Evolutionary conservation across 2,329 filamentous ascomycete species (phyloP), one percentile per base, ranked within the genome.

Genomic region (Aureobasidium sp.): DNA sequence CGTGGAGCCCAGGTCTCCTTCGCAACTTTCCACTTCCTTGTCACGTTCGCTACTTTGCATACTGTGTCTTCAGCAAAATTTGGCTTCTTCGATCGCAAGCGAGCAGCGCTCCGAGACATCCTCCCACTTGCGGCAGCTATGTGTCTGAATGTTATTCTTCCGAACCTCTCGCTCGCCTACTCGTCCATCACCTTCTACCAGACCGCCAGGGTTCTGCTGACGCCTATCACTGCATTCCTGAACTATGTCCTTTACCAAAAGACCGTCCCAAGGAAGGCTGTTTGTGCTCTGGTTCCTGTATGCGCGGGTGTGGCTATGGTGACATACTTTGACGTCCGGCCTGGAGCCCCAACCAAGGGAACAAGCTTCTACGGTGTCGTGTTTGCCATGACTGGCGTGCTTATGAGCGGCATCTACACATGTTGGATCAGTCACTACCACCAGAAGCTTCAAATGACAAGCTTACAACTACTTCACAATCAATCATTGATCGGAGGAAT

Each of bases 131-230:
- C 84, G 2, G 69, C 86, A 34, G 82, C 84, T 68, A 88, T 89
- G 86, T 81, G 83, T 57, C 77, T 86, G 63, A 88, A 88, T 72
- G 85, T 89, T 70, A 84, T 89, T 65, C 77, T 89, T 10, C 85
- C 85, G 10, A 89, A 89, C 68, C 74, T 88, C 7, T 87, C 84
- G 1, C 77, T 89, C 47, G 85, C 86, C 34, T 87, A 84, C 71
- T 88, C 85, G 26, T 82, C 82, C 56, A 83, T 89, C 46, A 86
- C 85, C 46, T 88, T 89, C 71, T 89, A 88, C 72, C 86, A 89
- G 71, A 82, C 88, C 53, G 85, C 84, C 5, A 82, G 86, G 27
- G 86, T 88, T 63, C 77, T 88, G 13, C 79, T 88, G 32, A 88
- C 86, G 0, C 87, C 87, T 3, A 80, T 79, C 47, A 85, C 87